These are phyloP conservation scores for Melocanna baccifera DNA, from an alignment of 176 grass and related monocot genomes.

Conservation along the genomic window DNA sequence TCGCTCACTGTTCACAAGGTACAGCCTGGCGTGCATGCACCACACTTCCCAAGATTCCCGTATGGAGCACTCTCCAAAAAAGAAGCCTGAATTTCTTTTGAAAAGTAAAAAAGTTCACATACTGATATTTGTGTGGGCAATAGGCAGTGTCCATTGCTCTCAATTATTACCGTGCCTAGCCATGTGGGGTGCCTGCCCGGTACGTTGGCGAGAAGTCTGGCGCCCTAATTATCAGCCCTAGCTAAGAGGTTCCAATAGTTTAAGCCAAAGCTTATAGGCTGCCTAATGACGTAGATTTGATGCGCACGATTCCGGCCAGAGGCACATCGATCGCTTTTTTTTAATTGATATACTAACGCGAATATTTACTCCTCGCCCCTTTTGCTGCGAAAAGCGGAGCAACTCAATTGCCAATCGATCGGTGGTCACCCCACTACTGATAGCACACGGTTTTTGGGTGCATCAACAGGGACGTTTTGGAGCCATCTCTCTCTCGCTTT, in stretches of 20 bases:
- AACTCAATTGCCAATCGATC: background rate
- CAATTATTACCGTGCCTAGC: conserved; percentile 23
- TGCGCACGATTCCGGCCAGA: background rate
- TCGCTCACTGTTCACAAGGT: background rate
- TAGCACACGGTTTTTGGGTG: background rate
- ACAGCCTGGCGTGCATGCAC: conserved; percentile 26
- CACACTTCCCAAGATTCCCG: conserved; percentile 4
- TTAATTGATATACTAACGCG: background rate
- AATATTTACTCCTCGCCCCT: background rate
- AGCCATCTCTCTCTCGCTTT: background rate
- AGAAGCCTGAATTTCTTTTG: too few species aligned
- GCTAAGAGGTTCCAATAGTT: background rate
- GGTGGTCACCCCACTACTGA: background rate
- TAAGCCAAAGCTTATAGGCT: background rate
- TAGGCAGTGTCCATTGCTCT: background rate
- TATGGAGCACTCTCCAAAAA: background rate
- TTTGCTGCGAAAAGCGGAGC: background rate
- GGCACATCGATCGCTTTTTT: background rate
- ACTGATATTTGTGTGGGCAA: too few species aligned
- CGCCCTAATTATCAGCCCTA: background rate
- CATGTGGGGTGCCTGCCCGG: background rate
- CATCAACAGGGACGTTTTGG: background rate
- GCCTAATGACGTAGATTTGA: conserved; percentile 11
- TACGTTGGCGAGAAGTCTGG: conserved; percentile 11
- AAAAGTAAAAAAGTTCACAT: background rate